Conservation (phyloP, 2,329 filamentous ascomycete species). For the Epichloe elymi region DNA sequence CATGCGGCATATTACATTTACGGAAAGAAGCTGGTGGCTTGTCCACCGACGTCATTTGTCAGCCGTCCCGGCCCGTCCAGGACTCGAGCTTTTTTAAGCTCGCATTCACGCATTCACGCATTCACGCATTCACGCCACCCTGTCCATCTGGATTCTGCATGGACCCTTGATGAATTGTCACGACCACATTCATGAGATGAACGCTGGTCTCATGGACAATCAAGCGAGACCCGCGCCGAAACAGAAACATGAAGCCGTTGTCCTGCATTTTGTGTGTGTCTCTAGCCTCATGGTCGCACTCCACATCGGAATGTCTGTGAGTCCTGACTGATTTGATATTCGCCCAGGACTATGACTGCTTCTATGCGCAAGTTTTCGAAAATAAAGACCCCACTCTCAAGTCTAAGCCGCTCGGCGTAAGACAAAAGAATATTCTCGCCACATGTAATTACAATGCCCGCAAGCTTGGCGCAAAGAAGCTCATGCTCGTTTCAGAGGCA, state of each 20-base stretch:
- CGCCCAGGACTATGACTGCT: slow-evolving; percentile 67
- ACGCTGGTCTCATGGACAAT: slow-evolving; percentile 6
- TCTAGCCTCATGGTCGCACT: slow-evolving; percentile 2
- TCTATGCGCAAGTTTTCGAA: slow-evolving; percentile 88
- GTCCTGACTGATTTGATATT: neutral
- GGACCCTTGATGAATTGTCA: neutral
- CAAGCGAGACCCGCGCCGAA: slow-evolving; percentile 18
- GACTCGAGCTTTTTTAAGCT: neutral
- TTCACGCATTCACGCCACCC: neutral
- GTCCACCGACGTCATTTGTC: neutral
- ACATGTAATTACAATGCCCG: slow-evolving; percentile 93
- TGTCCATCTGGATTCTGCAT: neutral
- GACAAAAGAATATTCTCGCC: slow-evolving; percentile 86
- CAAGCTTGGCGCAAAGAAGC: slow-evolving; percentile 58
- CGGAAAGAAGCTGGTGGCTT: too few species aligned
- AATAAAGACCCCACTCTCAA: slow-evolving; percentile 63
- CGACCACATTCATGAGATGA: neutral
- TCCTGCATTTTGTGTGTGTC: slow-evolving; percentile 67
- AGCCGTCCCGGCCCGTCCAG: neutral
- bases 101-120: neutral
- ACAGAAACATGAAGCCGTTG: slow-evolving; percentile 51
- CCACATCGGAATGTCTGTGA: neutral
- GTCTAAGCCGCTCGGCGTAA: slow-evolving; percentile 63
- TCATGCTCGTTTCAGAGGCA: slow-evolving; percentile 76
- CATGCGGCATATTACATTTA: too few species aligned